A percentile compares a stretch with the other conserved stretches of the same genome.
Conservation (phyloP, 495 filamentous ascomycete species). For the Penicillium lagena region DNA sequence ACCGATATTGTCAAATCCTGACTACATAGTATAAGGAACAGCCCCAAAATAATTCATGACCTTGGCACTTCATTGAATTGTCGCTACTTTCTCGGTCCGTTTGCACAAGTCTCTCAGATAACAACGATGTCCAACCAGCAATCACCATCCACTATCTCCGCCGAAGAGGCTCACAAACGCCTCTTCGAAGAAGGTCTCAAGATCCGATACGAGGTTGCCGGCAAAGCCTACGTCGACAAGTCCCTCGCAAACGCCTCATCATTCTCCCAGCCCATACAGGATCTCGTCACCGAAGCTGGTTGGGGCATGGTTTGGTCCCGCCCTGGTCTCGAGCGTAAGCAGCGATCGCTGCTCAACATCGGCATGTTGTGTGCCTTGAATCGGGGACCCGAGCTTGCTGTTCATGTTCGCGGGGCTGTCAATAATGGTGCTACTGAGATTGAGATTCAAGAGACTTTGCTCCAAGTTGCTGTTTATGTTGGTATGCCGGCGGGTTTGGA, state of each 20-base stretch:
- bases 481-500: constrained; percentile 53
- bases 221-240: constrained; percentile 22
- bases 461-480: constrained; percentile 49
- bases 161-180: constrained; percentile 27
- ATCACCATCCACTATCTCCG: too few species aligned
- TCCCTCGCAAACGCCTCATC: constrained; percentile 10
- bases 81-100: too few species aligned
- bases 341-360: constrained; percentile 33
- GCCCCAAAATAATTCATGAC: too few species aligned
- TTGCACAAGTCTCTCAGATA: too few species aligned
- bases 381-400: constrained; percentile 42
- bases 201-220: constrained; percentile 38
- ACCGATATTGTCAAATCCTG: too few species aligned
- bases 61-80: too few species aligned
- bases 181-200: constrained; percentile 50
- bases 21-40: too few species aligned
- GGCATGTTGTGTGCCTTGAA: constrained; percentile 50
- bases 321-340: constrained; percentile 39
- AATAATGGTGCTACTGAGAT: constrained; percentile 46
- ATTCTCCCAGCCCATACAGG: constrained; percentile 32
- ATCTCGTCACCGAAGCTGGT: constrained; percentile 36
- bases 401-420: constrained; percentile 48
- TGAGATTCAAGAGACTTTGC: constrained; percentile 49
- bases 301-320: constrained; percentile 47
- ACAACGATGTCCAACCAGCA: too few species aligned